Evolutionary conservation across 2,329 filamentous ascomycete genomes (phyloP).

Genomic region (Penicillium olsonii): DNA sequence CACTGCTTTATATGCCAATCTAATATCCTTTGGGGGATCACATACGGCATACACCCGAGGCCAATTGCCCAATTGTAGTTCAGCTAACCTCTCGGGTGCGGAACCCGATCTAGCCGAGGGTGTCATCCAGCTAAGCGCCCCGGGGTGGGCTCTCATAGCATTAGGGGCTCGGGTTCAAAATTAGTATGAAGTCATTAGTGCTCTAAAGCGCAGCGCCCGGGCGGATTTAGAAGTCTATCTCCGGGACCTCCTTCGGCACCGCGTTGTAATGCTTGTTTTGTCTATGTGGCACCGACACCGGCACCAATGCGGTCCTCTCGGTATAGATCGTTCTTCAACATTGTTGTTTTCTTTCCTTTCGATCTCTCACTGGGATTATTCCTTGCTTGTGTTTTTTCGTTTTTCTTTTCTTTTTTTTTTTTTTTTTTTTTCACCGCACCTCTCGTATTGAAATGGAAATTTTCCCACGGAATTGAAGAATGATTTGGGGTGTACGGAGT

Average conservation of each 20-base stretch:
- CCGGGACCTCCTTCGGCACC: neutral
- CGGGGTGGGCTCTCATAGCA: neutral
- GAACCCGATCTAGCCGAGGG: neutral
- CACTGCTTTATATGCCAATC: neutral
- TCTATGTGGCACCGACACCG: neutral
- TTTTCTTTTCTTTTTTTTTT: no score
- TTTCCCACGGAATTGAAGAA: no score
- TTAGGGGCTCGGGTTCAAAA: neutral
- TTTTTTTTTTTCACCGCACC: no score
- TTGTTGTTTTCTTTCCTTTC: no score
- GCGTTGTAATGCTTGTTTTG: neutral
- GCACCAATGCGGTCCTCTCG: neutral
- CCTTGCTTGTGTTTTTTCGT: no score
- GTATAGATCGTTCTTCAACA: neutral
- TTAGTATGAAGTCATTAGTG: neutral
- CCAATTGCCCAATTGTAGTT: neutral
- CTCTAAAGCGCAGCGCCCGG: no score
- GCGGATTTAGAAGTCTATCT: no score
- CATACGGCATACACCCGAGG: neutral
- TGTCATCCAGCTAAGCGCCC: neutral
- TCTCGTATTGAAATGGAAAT: no score
- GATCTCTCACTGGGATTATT: no score
- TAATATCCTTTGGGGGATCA: neutral
- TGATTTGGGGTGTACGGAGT: no score
- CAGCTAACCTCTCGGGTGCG: neutral